Evolutionary conservation across 2,329 filamentous ascomycete genomes (phyloP), one percentile per base, ranked within the genome.

Genomic region (Colletotrichum sp.): DNA sequence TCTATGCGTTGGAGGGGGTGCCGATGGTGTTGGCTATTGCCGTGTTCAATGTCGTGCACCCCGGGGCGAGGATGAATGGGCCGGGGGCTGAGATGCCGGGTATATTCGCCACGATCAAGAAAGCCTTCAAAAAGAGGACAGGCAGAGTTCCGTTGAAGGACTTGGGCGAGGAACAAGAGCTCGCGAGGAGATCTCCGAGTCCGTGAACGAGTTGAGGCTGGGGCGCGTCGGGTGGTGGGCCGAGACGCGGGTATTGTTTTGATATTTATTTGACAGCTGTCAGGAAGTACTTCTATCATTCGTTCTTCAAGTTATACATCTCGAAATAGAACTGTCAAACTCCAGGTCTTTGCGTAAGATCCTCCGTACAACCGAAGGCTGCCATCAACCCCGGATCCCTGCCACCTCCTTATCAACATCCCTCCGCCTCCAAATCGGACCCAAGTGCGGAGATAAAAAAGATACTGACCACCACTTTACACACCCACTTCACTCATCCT

Each of bases 1-100:
- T 89, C 71, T 88, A 85, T 73, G 82, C 87, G 16, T 85, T 89
- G 67, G 87, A 89, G 80, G 84, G 82, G 0, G 78, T 81, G 0
- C 82, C 87, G 3, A 88, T 89, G 84, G 73, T 88, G 0, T 13
- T 83, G 9, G 88, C 89, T 77, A 84, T 86, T 0, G 80, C 81
- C 9, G 77, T 88, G 52, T 84, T 87, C 78, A 89, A 89, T 75
- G 70, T 84, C 1, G 81, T 83, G 26, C 84, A 88, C 73, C 87
- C 87, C 0, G 86, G 36, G 2, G 60, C 43, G 21, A 13, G 68
- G 12, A 70, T 75, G 71, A 62, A 30, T 16, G 38, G 60, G 32
- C 55, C 67, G 2, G 75, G 24, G 8, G 75, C 75, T 24, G 75
- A 76, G 36, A 71, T 76, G 71, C 71, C 75, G 26, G 75, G 71